These are phyloP conservation scores for Tolypocladium paradoxum DNA, from an alignment of 2,329 filamentous ascomycete species.

Conservation along the genomic window DNA sequence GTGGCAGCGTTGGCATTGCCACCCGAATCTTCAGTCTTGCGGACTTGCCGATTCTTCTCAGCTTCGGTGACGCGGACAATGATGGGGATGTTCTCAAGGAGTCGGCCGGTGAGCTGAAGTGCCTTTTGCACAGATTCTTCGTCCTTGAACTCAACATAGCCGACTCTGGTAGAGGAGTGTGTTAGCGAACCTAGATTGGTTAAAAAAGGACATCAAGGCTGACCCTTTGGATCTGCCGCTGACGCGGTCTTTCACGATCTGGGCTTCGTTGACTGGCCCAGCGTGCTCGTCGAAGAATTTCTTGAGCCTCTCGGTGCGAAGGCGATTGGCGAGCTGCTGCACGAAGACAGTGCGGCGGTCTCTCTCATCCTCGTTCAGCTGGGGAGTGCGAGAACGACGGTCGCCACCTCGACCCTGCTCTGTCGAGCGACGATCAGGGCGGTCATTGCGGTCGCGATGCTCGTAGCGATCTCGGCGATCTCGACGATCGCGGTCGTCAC, in stretches of 20 bases:
- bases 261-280: slow-evolving; percentile 88
- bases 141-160: slow-evolving; percentile 97
- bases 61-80: slow-evolving; percentile 98
- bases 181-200: slow-evolving; percentile 23
- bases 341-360: slow-evolving; percentile 97
- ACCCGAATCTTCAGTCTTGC: slow-evolving; percentile 61
- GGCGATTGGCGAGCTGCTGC: slow-evolving; percentile 89
- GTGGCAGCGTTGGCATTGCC: slow-evolving; percentile 72
- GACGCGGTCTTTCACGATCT: slow-evolving; percentile 96
- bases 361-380: slow-evolving; percentile 87
- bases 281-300: slow-evolving; percentile 94
- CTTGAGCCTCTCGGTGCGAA: slow-evolving; percentile 86
- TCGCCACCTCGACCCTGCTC: slow-evolving; percentile 41
- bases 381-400: slow-evolving; percentile 46
- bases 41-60: slow-evolving; percentile 96
- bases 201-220: slow-evolving; percentile 18
- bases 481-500: slow-evolving; percentile 38
- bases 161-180: slow-evolving; percentile 54
- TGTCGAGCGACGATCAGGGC: slow-evolving; percentile 39
- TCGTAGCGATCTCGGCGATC: slow-evolving; percentile 40
- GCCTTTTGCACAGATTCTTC: slow-evolving; percentile 90
- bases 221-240: slow-evolving; percentile 97
- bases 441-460: slow-evolving; percentile 36
- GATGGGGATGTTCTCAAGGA: slow-evolving; percentile 95
- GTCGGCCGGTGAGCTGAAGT: slow-evolving; percentile 96